Evolutionary conservation across 2,329 filamentous ascomycete species (phyloP), one percentile per base, ranked within the genome.

Genomic region (Uncinocarpus reesii): DNA sequence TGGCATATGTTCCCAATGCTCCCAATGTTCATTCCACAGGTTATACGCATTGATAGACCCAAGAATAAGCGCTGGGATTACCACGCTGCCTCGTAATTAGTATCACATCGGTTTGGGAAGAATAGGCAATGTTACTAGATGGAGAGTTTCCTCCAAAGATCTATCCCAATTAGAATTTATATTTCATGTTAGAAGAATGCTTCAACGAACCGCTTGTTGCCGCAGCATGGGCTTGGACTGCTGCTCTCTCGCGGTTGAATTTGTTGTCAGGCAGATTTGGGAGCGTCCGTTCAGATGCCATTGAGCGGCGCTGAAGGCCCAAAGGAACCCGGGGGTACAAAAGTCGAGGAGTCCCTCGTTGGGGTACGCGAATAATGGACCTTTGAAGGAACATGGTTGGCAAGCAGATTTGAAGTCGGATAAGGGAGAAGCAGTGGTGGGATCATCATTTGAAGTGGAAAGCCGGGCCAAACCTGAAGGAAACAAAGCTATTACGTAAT

Each of bases 11-110:
- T 70, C 72, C 80, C 84, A 87, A 78, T 98, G 92, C 72, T 93
- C 86, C 90, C 90, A 96, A 73, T 98, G 92, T 74, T 93, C 86
- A 62, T 79, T 81, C 87, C 88, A 98, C 55, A 95, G 81, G 65
- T 82, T 81, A 69, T 84, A 95, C 61, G 89, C 89, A 69, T 98
- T 98, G 71, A 81, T 73, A 57, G 71, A 67, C 52, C 84, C 81
- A 57, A 88, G 72, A 58, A 83, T 71, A 50, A 96, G 74, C 66
- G 71, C 75, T 49, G 90, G 89, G 56, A 84, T 72, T 57, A 85
- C 80, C 63, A 76, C 82, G 70, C 89, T 95, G 65, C 60, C 50
- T 36, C 42, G 11, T n/a, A n/a, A n/a, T n/a, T n/a, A n/a, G n/a
- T n/a, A n/a, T n/a, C n/a, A n/a, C n/a, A 26, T 45, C 26, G 42